A percentile compares a stretch with the other conserved stretches of the same genome.
Evolutionary conservation across 305 asterid genomes (phyloP).

Genomic region (Solanum hybrid): DNA sequence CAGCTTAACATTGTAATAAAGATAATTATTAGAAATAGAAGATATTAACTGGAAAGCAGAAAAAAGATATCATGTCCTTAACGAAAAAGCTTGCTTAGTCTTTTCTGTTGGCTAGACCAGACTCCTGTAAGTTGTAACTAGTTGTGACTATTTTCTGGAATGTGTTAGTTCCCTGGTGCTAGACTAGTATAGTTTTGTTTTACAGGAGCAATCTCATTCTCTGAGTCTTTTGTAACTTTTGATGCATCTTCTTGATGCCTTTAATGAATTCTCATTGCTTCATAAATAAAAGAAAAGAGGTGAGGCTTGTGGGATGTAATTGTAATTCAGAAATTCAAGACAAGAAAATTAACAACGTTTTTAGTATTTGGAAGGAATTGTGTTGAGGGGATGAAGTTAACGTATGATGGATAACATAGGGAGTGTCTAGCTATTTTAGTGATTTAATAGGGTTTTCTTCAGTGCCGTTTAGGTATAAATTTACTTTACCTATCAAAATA

Average conservation of each 20-base stretch:
- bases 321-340: background rate
- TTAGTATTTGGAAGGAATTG: background rate
- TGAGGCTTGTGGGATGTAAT: background rate
- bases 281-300: background rate
- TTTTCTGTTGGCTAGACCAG: background rate
- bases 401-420: background rate
- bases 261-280: background rate
- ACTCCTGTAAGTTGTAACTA: background rate
- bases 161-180: background rate
- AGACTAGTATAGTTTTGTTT: background rate
- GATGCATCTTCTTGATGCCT: background rate
- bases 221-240: background rate
- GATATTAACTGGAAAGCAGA: background rate
- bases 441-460: background rate
- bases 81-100: background rate
- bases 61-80: background rate
- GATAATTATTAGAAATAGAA: background rate
- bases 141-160: background rate
- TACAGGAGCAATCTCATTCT: background rate
- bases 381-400: background rate
- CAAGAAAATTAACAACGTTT: background rate
- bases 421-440: background rate
- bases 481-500: background rate
- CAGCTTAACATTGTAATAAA: background rate
- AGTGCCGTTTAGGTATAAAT: background rate